Conservation (phyloP, 805 yeast genomes). For the Saccharomycopsis vini region DNA sequence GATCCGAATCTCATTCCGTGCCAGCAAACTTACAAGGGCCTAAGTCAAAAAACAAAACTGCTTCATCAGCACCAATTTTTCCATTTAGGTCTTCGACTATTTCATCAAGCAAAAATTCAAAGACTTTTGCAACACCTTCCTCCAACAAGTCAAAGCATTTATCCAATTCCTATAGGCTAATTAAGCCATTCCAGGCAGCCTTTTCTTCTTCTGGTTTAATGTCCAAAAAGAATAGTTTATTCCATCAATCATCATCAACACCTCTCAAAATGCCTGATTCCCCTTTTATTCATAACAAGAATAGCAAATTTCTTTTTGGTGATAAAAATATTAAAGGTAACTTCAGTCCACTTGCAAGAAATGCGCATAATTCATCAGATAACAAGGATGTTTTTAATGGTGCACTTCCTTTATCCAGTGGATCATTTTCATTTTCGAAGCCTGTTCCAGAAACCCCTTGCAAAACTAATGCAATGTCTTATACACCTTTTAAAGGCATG, state of each 20-base stretch:
- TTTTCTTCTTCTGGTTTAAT: slow-evolving; percentile 67
- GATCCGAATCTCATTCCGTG: too few species aligned
- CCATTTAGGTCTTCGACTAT: too few species aligned
- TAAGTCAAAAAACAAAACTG: too few species aligned
- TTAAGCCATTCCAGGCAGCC: slow-evolving; percentile 80
- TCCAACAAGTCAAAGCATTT: slow-evolving; percentile 30
- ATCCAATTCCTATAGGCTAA: slow-evolving; percentile 48
- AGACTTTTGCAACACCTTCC: too few species aligned
- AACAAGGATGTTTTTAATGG: background rate
- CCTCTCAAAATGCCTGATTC: slow-evolving; percentile 11
- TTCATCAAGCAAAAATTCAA: too few species aligned
- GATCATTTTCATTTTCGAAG: background rate
- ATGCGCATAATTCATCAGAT: background rate
- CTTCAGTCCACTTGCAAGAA: background rate
- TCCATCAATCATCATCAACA: slow-evolving; percentile 10
- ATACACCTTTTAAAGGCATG: background rate
- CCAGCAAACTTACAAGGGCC: too few species aligned
- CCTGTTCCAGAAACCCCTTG: slow-evolving; percentile 18
- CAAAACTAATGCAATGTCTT: slow-evolving; percentile 5
- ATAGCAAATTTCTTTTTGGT: slow-evolving; percentile 3
- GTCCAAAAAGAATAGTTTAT: slow-evolving; percentile 36
- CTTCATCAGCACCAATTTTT: too few species aligned
- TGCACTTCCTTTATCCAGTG: too few species aligned
- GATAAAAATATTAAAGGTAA: slow-evolving; percentile 1
- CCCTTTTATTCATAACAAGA: slow-evolving; percentile 11